These are phyloP conservation scores for Metschnikowia baotianmanensis DNA, from an alignment of 805 yeast genomes.

Conservation along the genomic window DNA sequence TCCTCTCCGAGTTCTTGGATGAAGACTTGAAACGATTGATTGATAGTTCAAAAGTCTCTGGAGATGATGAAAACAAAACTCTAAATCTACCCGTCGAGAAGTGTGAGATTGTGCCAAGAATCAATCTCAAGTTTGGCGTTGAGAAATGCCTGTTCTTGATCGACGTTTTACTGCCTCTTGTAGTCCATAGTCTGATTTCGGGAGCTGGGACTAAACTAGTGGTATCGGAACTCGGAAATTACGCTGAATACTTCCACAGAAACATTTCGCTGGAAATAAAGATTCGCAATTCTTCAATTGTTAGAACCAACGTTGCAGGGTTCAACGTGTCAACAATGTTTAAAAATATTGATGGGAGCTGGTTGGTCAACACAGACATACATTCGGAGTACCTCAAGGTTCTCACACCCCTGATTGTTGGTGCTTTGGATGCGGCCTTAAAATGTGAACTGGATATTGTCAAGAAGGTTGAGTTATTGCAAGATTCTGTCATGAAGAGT, in stretches of 20 bases:
- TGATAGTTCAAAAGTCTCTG: background rate
- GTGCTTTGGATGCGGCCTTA: slow-evolving; percentile 19
- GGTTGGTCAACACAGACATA: slow-evolving; percentile 17
- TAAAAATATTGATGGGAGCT: slow-evolving; percentile 9
- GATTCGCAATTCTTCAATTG: slow-evolving; percentile 16
- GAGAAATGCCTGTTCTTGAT: background rate
- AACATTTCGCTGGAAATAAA: slow-evolving; percentile 19
- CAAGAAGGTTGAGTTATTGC: slow-evolving; percentile 10
- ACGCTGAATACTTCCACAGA: slow-evolving; percentile 7
- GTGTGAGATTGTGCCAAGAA: slow-evolving; percentile 1
- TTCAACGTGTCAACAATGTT: slow-evolving; percentile 19
- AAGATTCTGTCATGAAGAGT: background rate
- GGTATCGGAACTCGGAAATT: background rate
- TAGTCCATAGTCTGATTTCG: slow-evolving; percentile 6
- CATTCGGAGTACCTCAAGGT: slow-evolving; percentile 33
- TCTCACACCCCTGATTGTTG: slow-evolving; percentile 24
- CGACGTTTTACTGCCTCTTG: slow-evolving; percentile 13
- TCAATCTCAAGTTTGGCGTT: slow-evolving; percentile 5
- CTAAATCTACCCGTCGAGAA: background rate
- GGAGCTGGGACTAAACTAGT: slow-evolving; percentile 4
- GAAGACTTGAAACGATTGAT: background rate
- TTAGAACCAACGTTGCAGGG: slow-evolving; percentile 29
- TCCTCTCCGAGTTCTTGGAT: slow-evolving; percentile 3
- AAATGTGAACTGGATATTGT: slow-evolving; percentile 6
- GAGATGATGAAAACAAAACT: too few species aligned